Conservation (phyloP, 371 early-diverging fungal species). For the Synchytrium microbalum region DNA sequence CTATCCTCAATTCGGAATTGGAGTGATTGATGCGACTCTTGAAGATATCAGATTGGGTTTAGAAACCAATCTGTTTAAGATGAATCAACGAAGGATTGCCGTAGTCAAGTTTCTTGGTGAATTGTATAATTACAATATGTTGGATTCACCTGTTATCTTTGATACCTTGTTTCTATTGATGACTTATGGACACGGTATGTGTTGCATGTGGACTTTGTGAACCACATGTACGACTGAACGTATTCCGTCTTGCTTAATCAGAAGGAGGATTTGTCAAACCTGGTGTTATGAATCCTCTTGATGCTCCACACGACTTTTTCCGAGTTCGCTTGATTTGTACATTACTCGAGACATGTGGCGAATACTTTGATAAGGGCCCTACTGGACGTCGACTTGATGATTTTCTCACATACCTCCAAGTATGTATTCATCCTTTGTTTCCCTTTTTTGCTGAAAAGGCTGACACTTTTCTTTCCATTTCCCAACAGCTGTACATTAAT, state of each 20-base stretch:
- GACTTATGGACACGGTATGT: slow-evolving; percentile 69
- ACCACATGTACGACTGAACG: not conserved
- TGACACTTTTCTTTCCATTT: not conserved
- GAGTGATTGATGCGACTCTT: slow-evolving; percentile 73
- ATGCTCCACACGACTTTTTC: slow-evolving; percentile 86
- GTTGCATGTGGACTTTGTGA: not conserved
- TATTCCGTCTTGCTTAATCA: slow-evolving; percentile 18
- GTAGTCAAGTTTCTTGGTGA: slow-evolving; percentile 81
- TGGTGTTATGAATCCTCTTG: slow-evolving; percentile 58
- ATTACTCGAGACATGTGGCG: slow-evolving; percentile 81
- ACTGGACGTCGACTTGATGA: slow-evolving; percentile 59
- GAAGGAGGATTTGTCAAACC: slow-evolving; percentile 67
- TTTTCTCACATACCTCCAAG: slow-evolving; percentile 71
- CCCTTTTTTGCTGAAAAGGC: too few species aligned
- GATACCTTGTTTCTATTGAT: slow-evolving; percentile 77
- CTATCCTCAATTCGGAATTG: slow-evolving; percentile 80
- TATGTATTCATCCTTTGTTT: slow-evolving; percentile 12
- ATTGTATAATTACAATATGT: slow-evolving; percentile 76
- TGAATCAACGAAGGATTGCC: slow-evolving; percentile 83
- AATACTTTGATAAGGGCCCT: slow-evolving; percentile 66
- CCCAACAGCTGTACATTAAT: slow-evolving; percentile 66
- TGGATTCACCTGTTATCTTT: slow-evolving; percentile 73
- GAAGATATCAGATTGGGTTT: slow-evolving; percentile 86
- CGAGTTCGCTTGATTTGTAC: slow-evolving; percentile 83
- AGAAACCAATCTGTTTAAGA: slow-evolving; percentile 81